phyloP scores from a whole-genome alignment of 2,329 filamentous ascomycete species.

The Colletotrichum costaricense region DNA sequence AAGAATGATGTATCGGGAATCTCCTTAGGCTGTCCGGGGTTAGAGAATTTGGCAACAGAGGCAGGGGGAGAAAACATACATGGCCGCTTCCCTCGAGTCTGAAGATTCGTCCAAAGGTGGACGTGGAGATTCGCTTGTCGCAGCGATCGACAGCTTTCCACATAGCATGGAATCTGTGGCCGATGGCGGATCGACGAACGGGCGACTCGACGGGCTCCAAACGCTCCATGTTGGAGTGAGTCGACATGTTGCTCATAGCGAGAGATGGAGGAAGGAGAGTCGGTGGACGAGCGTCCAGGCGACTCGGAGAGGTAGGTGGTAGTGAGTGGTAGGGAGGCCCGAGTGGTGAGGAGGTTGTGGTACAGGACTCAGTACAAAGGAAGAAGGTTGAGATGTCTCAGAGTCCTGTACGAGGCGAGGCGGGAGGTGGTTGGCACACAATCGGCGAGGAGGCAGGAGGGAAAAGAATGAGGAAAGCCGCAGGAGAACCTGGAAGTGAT shows the following conservation, averaged over 20 bases:
- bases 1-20: conserved; percentile 78
- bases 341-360: conserved; percentile 18
- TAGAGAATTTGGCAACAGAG: background rate
- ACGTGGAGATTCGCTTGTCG: conserved; percentile 51
- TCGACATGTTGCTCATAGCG: conserved; percentile 33
- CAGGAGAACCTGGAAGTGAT: background rate
- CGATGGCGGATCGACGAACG: conserved; percentile 10
- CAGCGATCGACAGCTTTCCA: conserved; percentile 50
- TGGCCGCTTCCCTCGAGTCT: conserved; percentile 75
- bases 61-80: conserved; percentile 56
- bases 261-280: conserved; percentile 23
- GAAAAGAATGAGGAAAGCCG: background rate
- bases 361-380: conserved; percentile 23
- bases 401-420: conserved; percentile 20
- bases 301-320: conserved; percentile 15
- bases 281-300: conserved; percentile 11
- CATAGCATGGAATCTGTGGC: conserved; percentile 44
- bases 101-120: conserved; percentile 70
- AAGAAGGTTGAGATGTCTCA: conserved; percentile 37
- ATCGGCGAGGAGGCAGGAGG: background rate
- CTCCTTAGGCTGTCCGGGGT: conserved; percentile 66
- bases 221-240: conserved; percentile 34
- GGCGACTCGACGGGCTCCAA: conserved; percentile 29
- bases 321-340: background rate
- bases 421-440: background rate